Percentiles rank a stretch among this genome's conserved stretches.
phyloP scores from a whole-genome alignment of 1,284 basidiomycete species.

The Gomphus bonarii region DNA sequence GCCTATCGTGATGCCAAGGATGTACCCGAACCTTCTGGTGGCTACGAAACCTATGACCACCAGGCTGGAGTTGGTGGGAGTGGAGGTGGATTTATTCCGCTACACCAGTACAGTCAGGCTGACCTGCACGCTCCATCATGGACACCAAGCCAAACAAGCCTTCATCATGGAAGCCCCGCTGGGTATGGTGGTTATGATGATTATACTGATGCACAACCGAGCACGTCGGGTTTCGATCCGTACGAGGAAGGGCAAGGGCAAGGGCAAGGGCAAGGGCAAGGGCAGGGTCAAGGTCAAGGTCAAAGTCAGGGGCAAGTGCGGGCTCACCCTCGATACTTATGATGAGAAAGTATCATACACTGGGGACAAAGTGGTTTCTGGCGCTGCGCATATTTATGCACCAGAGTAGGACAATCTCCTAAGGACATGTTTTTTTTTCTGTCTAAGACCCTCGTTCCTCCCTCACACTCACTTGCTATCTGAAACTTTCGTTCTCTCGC shows the following conservation, averaged over 20 bases:
- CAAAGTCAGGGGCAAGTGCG: too few species aligned
- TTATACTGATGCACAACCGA: neutral
- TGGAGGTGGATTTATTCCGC: constrained; percentile 4
- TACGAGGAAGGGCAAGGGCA: constrained; percentile 2
- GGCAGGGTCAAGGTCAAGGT: too few species aligned
- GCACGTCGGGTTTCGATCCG: neutral
- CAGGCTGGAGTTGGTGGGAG: neutral
- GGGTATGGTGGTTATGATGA: neutral
- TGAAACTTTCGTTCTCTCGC: neutral
- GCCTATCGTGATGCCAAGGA: constrained; percentile 5
- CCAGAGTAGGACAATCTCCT: neutral
- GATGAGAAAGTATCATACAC: neutral
- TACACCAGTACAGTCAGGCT: constrained; percentile 7
- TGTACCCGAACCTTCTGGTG: neutral
- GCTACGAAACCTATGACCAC: neutral
- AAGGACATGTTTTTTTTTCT: neutral
- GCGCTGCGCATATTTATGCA: neutral
- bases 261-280: constrained; percentile 3
- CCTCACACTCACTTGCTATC: neutral
- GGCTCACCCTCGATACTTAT: constrained; percentile 1
- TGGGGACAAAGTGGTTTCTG: neutral
- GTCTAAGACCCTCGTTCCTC: neutral
- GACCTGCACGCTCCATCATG: constrained; percentile 7
- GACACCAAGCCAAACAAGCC: neutral
- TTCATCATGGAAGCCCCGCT: neutral